phyloP scores from a whole-genome alignment of 73 alveolate genomes.

The Paramecium octaurelia region DNA sequence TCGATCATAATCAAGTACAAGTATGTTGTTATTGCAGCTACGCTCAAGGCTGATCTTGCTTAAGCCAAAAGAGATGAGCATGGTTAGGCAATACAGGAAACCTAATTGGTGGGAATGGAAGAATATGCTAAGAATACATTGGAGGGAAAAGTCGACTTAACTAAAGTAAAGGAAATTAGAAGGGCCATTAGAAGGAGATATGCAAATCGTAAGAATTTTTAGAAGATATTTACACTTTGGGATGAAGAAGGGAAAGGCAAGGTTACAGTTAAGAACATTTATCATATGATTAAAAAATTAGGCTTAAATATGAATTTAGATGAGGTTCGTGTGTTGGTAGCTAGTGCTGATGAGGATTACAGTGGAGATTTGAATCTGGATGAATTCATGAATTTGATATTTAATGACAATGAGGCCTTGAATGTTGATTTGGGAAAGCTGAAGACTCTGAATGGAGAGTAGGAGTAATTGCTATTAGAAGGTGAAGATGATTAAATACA shows the following conservation, averaged over 20 bases:
- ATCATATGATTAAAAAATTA: slow-evolving; percentile 85
- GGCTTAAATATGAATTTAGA: slow-evolving; percentile 89
- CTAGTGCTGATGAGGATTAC: slow-evolving; percentile 87
- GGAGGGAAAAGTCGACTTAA: slow-evolving; percentile 89
- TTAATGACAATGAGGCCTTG: slow-evolving; percentile 71
- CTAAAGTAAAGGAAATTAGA: slow-evolving; percentile 88
- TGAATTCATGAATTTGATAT: slow-evolving; percentile 91
- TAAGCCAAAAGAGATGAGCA: slow-evolving; percentile 60
- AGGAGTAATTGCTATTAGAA: slow-evolving; percentile 46
- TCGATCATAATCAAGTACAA: neutral
- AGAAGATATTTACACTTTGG: slow-evolving; percentile 90
- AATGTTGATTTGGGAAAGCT: slow-evolving; percentile 71
- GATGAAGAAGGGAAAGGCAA: slow-evolving; percentile 74
- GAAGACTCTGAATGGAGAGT: slow-evolving; percentile 30
- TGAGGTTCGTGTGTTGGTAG: slow-evolving; percentile 89
- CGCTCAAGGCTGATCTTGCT: neutral
- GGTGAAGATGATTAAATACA: slow-evolving; percentile 45
- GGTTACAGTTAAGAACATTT: slow-evolving; percentile 69
- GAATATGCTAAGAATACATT: slow-evolving; percentile 75
- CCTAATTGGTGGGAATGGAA: slow-evolving; percentile 80
- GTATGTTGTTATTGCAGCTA: neutral
- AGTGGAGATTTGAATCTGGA: slow-evolving; percentile 80
- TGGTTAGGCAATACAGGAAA: slow-evolving; percentile 80
- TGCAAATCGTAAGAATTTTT: slow-evolving; percentile 84
- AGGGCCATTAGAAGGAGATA: slow-evolving; percentile 91